phyloP scores from a whole-genome alignment of 1,139 yeast species.

The Saccharomyces pastorianus region DNA sequence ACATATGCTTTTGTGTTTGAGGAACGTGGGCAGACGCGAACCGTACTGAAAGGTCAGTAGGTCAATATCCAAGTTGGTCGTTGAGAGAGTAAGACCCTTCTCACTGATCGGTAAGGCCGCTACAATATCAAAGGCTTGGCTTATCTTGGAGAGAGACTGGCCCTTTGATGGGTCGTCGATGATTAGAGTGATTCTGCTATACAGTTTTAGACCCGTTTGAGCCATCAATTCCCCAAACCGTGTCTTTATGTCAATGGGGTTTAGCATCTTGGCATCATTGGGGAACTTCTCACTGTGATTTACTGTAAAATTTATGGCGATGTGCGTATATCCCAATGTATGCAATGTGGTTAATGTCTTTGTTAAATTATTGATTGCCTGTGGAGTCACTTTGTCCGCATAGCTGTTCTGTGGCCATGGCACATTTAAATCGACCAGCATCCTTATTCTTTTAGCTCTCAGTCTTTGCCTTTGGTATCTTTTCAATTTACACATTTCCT shows the following conservation, averaged over 20 bases:
- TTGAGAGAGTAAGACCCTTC: constrained; percentile 66
- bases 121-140: constrained; percentile 62
- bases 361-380: constrained; percentile 40
- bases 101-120: constrained; percentile 79
- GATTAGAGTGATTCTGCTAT: constrained; percentile 64
- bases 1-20: constrained; percentile 78
- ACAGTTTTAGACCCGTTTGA: constrained; percentile 45
- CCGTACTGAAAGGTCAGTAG: constrained; percentile 64
- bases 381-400: constrained; percentile 34
- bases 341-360: constrained; percentile 49
- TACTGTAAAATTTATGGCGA: constrained; percentile 63
- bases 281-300: constrained; percentile 55
- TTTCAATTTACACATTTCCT: background rate
- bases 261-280: constrained; percentile 19
- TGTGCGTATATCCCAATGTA: constrained; percentile 59
- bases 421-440: constrained; percentile 70
- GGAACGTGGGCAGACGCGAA: constrained; percentile 60
- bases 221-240: constrained; percentile 25
- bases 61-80: constrained; percentile 59
- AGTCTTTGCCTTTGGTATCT: background rate
- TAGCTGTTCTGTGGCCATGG: constrained; percentile 66
- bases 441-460: constrained; percentile 10
- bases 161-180: constrained; percentile 74
- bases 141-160: constrained; percentile 57
- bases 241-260: constrained; percentile 25